Base-by-base conservation (phyloP, 2,329 filamentous ascomycete genomes). In the Chrysoporthe deuterocubensis region DNA sequence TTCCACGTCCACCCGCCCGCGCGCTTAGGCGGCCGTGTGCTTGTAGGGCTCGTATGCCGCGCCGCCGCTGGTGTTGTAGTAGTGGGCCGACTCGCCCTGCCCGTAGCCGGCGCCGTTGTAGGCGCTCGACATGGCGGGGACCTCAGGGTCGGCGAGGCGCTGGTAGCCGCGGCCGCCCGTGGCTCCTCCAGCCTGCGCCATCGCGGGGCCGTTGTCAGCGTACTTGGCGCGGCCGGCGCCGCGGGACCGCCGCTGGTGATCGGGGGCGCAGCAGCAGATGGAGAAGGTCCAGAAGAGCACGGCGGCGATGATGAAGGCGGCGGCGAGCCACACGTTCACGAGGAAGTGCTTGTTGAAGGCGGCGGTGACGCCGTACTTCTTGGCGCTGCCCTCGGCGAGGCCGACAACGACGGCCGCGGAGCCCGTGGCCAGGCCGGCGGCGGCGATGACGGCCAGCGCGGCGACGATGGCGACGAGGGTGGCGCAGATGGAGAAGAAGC, bases 261-360 rank as follows among this genome's bases (percentile, higher is more conserved):
- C 92, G 73, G 82, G 80, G 67, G 87, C 89, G 85, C 94, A 97
- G 88, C 94, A 98, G 90, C 95, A 98, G 75, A 92, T 87, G 79
- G 90, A 93, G 78, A 96, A 88, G 76, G 94, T 82, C 95, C 96
- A 98, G 90, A 98, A 97, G 76, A 97, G 81, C 71, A 87, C 88
- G 8, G 91, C 90, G 54, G 79, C 92, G 44, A 96, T 77, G 70
- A 91, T 90, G 76, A 96, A 94, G 40, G 87, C 92, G 50, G 90
- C 90, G 56, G 90, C 90, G 69, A 98, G 83, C 93, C 94, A 97
- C 74, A 91, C 87, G 26, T 89, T 81, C 46, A 85, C 85, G 65
- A 96, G 88, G 81, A 92, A 95, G 68, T 84, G 82, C 42, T 78
- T 87, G 81, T 94, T 92, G 77, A 96, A 81, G 62, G 77, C 79